phyloP scores from a whole-genome alignment of 2,329 filamentous ascomycete species.

The Decorospora gaudefroyi region DNA sequence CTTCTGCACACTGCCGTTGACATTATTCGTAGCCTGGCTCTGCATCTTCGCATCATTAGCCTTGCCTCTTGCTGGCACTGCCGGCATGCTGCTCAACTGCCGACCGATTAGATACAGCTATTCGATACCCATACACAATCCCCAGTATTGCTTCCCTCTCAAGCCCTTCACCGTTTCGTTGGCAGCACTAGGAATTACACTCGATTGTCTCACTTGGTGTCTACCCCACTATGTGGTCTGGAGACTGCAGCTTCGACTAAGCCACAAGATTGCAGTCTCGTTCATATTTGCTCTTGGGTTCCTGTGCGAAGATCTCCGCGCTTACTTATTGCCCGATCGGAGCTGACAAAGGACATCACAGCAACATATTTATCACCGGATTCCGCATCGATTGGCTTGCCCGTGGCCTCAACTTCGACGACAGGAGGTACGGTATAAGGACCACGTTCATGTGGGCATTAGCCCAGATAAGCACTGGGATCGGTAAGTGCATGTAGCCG shows the following conservation, averaged over 20 bases:
- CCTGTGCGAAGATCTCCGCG: conserved; percentile 16
- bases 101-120: conserved; percentile 32
- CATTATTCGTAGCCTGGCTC: conserved; percentile 21
- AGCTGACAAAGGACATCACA: conserved; percentile 17
- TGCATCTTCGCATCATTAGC: conserved; percentile 17
- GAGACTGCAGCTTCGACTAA: conserved; percentile 25
- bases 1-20: conserved; percentile 15
- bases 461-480: conserved; percentile 30
- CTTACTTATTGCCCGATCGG: neutral
- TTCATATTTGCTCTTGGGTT: conserved; percentile 32
- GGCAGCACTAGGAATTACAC: conserved; percentile 17
- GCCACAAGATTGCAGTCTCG: conserved; percentile 33
- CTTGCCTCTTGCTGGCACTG: conserved; percentile 13
- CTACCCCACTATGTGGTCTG: conserved; percentile 35
- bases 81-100: conserved; percentile 26
- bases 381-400: conserved; percentile 17
- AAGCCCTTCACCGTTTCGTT: conserved; percentile 17
- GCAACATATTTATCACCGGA: conserved; percentile 25
- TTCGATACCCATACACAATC: conserved; percentile 19
- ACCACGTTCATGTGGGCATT: conserved; percentile 26
- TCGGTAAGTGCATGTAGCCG: too few species aligned
- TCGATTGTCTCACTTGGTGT: conserved; percentile 30
- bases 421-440: conserved; percentile 25
- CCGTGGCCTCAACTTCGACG: conserved; percentile 7
- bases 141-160: conserved; percentile 25